phyloP scores from a whole-genome alignment of 2,329 filamentous ascomycete genomes.

The Macroventuria anomochaeta region DNA sequence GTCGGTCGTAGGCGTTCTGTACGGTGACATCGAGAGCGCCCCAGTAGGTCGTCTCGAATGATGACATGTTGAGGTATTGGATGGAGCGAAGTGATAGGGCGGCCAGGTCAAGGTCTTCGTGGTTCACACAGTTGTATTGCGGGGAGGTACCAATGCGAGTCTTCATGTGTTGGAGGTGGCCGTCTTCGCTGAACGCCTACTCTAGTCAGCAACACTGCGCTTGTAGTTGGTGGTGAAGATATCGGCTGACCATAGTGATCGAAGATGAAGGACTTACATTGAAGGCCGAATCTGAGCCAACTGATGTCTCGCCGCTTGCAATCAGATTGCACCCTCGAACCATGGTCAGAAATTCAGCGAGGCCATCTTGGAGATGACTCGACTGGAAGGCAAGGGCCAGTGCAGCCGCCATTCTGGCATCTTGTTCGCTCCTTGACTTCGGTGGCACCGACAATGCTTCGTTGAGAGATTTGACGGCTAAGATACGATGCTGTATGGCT shows the following conservation, averaged over 20 bases:
- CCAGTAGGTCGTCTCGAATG: conserved; percentile 40
- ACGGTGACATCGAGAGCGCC: conserved; percentile 34
- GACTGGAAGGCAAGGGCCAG: conserved; percentile 49
- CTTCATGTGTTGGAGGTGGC: conserved; percentile 43
- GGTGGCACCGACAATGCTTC: conserved; percentile 46
- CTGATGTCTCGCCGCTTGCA: conserved; percentile 32
- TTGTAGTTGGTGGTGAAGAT: background rate
- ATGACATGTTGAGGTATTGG: conserved; percentile 35
- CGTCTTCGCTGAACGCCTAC: conserved; percentile 40
- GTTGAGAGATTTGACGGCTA: conserved; percentile 63
- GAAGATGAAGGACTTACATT: conserved; percentile 26
- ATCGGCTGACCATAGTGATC: background rate
- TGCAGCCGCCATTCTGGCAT: conserved; percentile 48
- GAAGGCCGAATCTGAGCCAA: conserved; percentile 36
- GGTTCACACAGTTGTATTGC: conserved; percentile 27
- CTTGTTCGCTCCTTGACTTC: conserved; percentile 40
- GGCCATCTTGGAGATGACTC: conserved; percentile 47
- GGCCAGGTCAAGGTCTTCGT: conserved; percentile 40
- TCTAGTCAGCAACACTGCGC: conserved; percentile 3
- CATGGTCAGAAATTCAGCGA: conserved; percentile 49
- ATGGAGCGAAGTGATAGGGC: conserved; percentile 36
- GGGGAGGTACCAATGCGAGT: conserved; percentile 32
- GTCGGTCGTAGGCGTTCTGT: conserved; percentile 37
- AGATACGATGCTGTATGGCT: conserved; percentile 69
- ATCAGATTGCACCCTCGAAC: conserved; percentile 48